phyloP scores from a whole-genome alignment of 176 grass and related monocot genomes.

The Eremochloa ophiuroides region DNA sequence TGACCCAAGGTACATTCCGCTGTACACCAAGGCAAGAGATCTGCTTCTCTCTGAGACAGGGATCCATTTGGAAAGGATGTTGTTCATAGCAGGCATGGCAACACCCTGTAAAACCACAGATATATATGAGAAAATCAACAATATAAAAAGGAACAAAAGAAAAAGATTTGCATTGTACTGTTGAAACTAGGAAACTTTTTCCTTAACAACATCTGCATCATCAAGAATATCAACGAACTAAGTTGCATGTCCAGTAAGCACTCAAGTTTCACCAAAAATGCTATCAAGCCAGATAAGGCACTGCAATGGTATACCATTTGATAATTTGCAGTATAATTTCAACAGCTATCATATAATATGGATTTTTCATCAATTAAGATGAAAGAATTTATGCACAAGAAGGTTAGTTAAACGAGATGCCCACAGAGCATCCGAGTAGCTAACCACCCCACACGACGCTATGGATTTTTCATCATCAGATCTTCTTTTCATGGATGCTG shows the following conservation, averaged over 20 bases:
- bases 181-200: background rate
- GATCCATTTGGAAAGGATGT: slow-evolving; percentile 94
- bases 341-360: background rate
- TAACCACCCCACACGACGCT: too few species aligned
- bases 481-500: background rate
- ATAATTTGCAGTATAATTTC: background rate
- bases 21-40: slow-evolving; percentile 91
- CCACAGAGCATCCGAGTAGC: too few species aligned
- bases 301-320: background rate
- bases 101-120: slow-evolving; percentile 65
- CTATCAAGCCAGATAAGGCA: background rate
- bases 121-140: slow-evolving; percentile 2
- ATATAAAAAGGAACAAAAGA: background rate
- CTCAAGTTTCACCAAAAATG: background rate
- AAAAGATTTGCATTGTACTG: background rate
- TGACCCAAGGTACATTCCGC: slow-evolving; percentile 98
- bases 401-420: too few species aligned
- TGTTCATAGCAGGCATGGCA: slow-evolving; percentile 98
- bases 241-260: background rate
- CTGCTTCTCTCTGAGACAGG: slow-evolving; percentile 97
- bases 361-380: background rate
- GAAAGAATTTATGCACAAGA: too few species aligned
- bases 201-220: background rate
- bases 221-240: background rate
- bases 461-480: background rate